phyloP scores from a whole-genome alignment of 2,329 filamentous ascomycete genomes.

The Exophiala sp. region DNA sequence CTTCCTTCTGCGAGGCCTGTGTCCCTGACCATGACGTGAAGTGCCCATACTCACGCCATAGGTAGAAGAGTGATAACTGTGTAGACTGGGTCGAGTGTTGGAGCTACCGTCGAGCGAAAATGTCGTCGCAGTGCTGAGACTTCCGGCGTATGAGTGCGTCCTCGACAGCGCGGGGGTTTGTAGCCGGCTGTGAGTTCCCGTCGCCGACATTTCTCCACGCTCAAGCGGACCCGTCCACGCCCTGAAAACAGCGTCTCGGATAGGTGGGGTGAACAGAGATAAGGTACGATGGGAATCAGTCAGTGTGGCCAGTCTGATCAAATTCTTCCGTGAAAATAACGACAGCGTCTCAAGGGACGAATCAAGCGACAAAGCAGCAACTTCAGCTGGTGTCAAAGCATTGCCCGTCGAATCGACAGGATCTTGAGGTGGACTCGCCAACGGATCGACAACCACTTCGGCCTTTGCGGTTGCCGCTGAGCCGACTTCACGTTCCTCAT shows the following conservation, averaged over 20 bases:
- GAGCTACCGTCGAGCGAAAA: slow-evolving; percentile 73
- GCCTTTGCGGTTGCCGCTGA: slow-evolving; percentile 52
- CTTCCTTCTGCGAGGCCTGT: slow-evolving; percentile 47
- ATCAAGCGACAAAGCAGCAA: slow-evolving; percentile 75
- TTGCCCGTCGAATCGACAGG: slow-evolving; percentile 79
- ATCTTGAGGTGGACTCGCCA: slow-evolving; percentile 75
- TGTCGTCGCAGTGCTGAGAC: slow-evolving; percentile 52
- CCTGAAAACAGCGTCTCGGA: slow-evolving; percentile 83
- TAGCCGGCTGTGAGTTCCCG: slow-evolving; percentile 30
- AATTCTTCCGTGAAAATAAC: slow-evolving; percentile 91
- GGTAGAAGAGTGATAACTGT: slow-evolving; percentile 35
- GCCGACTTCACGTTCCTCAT: slow-evolving; percentile 57
- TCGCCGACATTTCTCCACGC: slow-evolving; percentile 53
- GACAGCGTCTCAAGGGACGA: slow-evolving; percentile 78
- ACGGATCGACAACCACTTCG: slow-evolving; percentile 69
- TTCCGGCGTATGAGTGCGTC: slow-evolving; percentile 58
- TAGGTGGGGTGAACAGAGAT: slow-evolving; percentile 87
- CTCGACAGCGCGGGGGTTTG: slow-evolving; percentile 55
- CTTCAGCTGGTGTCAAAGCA: slow-evolving; percentile 68
- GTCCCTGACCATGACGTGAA: slow-evolving; percentile 43
- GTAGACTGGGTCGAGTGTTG: slow-evolving; percentile 54
- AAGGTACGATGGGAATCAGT: slow-evolving; percentile 86
- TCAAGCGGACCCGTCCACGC: slow-evolving; percentile 84
- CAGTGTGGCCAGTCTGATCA: slow-evolving; percentile 75
- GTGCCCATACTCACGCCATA: slow-evolving; percentile 40